Conservation (phyloP, 2,329 filamentous ascomycete species). For the Aspergillus costaricaensis region DNA sequence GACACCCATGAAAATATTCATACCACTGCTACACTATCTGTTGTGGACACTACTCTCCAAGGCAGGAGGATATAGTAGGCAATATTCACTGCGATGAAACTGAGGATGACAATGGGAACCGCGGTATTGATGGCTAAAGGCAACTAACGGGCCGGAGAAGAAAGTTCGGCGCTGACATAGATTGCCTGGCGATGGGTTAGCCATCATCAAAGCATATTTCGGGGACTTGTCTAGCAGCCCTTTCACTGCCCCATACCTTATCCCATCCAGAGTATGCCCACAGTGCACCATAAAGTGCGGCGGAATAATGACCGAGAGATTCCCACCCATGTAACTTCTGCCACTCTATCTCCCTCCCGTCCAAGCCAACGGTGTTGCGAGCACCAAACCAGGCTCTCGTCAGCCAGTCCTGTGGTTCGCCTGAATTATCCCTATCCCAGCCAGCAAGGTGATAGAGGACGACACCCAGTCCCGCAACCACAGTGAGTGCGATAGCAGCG, state of each 20-base stretch:
- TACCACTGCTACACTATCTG: conserved; percentile 21
- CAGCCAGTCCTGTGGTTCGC: conserved; percentile 12
- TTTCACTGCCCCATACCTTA: conserved; percentile 8
- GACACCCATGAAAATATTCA: neutral
- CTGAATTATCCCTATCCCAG: neutral
- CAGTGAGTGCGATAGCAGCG: conserved; percentile 9
- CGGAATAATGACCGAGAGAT: conserved; percentile 18
- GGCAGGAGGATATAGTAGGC: conserved; percentile 19
- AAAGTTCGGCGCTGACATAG: conserved; percentile 19
- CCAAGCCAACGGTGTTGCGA: conserved; percentile 11
- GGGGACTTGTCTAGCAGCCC: too few relatives aligned
- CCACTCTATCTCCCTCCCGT: conserved; percentile 18
- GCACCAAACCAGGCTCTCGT: conserved; percentile 16
- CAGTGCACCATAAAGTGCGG: conserved; percentile 17
- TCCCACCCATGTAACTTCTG: conserved; percentile 15
- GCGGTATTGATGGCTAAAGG: conserved; percentile 20
- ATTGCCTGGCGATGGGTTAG: conserved; percentile 9
- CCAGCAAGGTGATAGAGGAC: conserved; percentile 6
- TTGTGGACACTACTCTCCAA: conserved; percentile 17
- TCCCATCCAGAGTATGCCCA: conserved; percentile 24
- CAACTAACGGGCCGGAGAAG: conserved; percentile 17
- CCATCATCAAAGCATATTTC: too few relatives aligned
- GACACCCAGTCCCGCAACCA: conserved; percentile 13
- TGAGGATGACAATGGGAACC: conserved; percentile 15
- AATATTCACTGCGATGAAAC: conserved; percentile 18